Evolutionary conservation across 2,329 filamentous ascomycete species (phyloP).

Genomic region (Ophiostoma australiae): DNA sequence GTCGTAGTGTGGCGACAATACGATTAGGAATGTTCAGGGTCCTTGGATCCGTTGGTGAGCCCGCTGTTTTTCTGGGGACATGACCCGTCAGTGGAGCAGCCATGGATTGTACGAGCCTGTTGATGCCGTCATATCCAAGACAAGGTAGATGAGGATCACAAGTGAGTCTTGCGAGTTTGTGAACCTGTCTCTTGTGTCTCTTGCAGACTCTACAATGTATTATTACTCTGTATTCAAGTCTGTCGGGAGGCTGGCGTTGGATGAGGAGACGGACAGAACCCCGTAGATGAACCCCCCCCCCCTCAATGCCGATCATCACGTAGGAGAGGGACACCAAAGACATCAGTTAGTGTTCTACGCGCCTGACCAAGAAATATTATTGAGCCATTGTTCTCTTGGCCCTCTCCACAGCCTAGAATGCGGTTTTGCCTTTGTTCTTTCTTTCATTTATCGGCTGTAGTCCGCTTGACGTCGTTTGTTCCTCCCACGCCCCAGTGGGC

Average conservation of each 20-base stretch:
- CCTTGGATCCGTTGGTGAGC: not conserved
- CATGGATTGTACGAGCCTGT: not conserved
- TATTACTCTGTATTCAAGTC: too few relatives aligned
- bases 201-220: too few relatives aligned
- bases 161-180: not conserved
- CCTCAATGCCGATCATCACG: not conserved
- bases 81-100: not conserved
- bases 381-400: not conserved
- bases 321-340: not conserved
- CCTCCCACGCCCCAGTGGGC: too few relatives aligned
- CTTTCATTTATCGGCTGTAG: not conserved
- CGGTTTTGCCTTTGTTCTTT: not conserved
- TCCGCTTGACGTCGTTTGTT: not conserved
- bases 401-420: not conserved
- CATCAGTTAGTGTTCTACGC: not conserved
- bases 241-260: not conserved
- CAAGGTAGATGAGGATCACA: not conserved
- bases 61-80: constrained; percentile 1
- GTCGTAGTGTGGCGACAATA: constrained; percentile 1
- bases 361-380: not conserved
- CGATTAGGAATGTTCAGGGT: constrained; percentile 4
- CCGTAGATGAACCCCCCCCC: constrained; percentile 6
- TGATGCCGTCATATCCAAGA: constrained; percentile 4
- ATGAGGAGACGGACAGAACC: not conserved
- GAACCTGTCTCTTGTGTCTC: too few relatives aligned